Evolutionary conservation across 2,329 filamentous ascomycete species (phyloP).

Genomic region (Sarocladium strictum): DNA sequence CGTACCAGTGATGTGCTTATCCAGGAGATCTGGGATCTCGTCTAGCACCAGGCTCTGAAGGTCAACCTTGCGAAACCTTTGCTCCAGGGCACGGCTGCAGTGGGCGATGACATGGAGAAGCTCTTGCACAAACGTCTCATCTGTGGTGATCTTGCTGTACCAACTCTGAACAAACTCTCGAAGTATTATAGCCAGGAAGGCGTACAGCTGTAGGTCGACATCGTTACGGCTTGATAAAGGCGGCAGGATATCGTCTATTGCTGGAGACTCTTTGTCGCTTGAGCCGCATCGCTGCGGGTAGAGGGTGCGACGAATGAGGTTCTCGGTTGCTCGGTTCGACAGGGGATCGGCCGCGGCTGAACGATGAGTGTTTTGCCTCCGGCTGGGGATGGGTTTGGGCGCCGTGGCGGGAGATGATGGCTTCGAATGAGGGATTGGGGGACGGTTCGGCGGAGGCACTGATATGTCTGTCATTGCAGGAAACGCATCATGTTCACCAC

Average conservation of each 20-base stretch:
- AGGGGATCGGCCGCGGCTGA: conserved; percentile 42
- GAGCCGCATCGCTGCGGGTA: conserved; percentile 59
- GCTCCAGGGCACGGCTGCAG: conserved; percentile 80
- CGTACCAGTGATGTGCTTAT: conserved; percentile 72
- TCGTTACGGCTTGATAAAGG: conserved; percentile 92
- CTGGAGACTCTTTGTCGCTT: conserved; percentile 44
- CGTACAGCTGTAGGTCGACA: conserved; percentile 88
- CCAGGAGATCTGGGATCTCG: conserved; percentile 76
- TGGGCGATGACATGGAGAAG: conserved; percentile 88
- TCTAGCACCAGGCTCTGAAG: conserved; percentile 78
- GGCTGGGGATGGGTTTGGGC: conserved; percentile 19
- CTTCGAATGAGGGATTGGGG: conserved; percentile 3
- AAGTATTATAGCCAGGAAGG: conserved; percentile 81
- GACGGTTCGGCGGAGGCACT: conserved; percentile 1
- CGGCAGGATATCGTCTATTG: conserved; percentile 78
- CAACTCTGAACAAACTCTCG: conserved; percentile 87
- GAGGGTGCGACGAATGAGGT: conserved; percentile 76
- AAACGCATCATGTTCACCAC: background rate
- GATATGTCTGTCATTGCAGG: background rate
- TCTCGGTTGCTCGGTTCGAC: conserved; percentile 72
- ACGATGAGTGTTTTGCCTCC: conserved; percentile 26
- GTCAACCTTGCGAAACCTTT: conserved; percentile 76
- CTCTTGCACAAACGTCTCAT: conserved; percentile 82
- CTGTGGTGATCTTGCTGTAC: conserved; percentile 89
- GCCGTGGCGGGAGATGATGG: conserved; percentile 11